phyloP scores from a whole-genome alignment of 441 rosid species.

The Sinapis alba region DNA sequence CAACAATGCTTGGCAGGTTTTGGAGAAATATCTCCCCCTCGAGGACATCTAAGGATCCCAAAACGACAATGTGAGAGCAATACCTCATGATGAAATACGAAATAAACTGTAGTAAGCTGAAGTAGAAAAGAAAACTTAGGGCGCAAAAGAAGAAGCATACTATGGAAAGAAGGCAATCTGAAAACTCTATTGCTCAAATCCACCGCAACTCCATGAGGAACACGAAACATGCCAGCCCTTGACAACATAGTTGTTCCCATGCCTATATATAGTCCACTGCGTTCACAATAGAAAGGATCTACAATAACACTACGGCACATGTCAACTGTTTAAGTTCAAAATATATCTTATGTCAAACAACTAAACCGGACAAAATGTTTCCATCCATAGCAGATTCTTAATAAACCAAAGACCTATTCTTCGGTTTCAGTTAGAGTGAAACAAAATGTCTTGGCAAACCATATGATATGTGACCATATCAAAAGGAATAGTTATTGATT shows the following conservation, averaged over 20 bases:
- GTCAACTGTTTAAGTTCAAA: constrained; percentile 36
- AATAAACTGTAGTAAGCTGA: constrained; percentile 25
- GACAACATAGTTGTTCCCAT: constrained; percentile 87
- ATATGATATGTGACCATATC: constrained; percentile 22
- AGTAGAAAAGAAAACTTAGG: constrained; percentile 10
- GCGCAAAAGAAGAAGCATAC: constrained; percentile 50
- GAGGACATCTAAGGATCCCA: constrained; percentile 66
- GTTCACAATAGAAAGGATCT: constrained; percentile 81
- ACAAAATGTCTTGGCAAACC: neutral
- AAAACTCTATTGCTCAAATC: constrained; percentile 79
- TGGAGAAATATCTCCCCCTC: constrained; percentile 97
- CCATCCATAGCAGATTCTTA: no score
- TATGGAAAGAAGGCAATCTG: constrained; percentile 76
- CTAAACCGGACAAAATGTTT: neutral
- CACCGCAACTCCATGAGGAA: constrained; percentile 78
- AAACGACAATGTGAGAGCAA: constrained; percentile 5
- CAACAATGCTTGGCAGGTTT: constrained; percentile 86
- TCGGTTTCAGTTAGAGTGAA: neutral
- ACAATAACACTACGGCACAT: constrained; percentile 38
- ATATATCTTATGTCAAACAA: neutral
- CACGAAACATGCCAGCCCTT: constrained; percentile 94
- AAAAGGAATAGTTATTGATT: constrained; percentile 4
- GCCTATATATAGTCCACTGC: constrained; percentile 84
- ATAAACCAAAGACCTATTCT: constrained; percentile 1
- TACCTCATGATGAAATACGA: constrained; percentile 11